These are phyloP conservation scores for Calvatia gigantea DNA, from an alignment of 768 basidiomycete genomes.

Conservation along the genomic window DNA sequence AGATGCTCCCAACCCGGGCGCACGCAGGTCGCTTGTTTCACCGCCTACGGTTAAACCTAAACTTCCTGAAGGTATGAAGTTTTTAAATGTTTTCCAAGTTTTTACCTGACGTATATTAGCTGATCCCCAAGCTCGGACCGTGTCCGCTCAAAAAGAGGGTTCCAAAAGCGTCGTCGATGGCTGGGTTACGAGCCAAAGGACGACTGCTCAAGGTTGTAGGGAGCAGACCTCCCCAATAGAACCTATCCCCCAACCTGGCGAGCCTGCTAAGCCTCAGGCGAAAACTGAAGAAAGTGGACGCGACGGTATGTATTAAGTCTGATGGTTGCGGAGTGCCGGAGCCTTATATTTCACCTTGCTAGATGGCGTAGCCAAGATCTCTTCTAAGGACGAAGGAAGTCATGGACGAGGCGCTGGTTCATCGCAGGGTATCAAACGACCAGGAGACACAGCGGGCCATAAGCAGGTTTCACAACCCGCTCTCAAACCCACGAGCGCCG, in stretches of 20 bases:
- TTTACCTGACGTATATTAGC: too few species aligned
- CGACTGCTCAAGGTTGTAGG: too few species aligned
- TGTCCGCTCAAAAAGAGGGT: too few species aligned
- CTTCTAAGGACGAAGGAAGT: neutral
- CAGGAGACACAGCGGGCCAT: neutral
- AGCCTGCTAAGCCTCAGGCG: neutral
- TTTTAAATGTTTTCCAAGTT: too few species aligned
- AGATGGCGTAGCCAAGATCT: neutral
- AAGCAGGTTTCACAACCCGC: neutral
- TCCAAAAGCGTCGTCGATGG: too few species aligned
- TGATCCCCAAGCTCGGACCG: too few species aligned
- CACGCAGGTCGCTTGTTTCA: neutral
- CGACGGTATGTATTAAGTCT: constrained; percentile 1
- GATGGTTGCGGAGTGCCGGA: neutral
- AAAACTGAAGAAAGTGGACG: neutral
- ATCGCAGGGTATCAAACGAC: neutral
- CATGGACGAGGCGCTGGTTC: neutral
- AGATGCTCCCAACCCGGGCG: neutral
- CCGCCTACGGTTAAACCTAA: neutral
- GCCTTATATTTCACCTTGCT: neutral
- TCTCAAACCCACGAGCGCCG: constrained; percentile 10
- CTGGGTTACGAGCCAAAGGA: constrained; percentile 4
- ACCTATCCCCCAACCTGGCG: constrained; percentile 1
- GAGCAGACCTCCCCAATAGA: too few species aligned
- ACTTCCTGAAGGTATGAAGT: neutral